These are phyloP conservation scores for Synchytrium microbalum DNA, from an alignment of 371 early-diverging fungal genomes.

Conservation along the genomic window DNA sequence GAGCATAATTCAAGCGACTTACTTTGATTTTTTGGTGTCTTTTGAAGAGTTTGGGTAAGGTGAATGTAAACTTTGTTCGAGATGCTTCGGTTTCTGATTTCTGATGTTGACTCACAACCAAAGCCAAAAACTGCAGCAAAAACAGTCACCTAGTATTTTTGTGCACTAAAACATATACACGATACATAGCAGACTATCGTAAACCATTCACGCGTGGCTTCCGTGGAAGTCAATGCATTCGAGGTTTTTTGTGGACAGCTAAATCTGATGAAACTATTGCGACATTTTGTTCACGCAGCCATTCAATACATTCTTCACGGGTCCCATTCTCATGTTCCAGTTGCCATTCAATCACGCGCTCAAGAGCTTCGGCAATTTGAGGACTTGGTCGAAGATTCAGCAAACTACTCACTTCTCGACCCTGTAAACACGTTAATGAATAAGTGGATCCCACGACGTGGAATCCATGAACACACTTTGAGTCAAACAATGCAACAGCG, in stretches of 20 bases:
- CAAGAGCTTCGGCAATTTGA: conserved; percentile 42
- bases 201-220: too few relatives aligned
- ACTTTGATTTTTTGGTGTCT: too few relatives aligned
- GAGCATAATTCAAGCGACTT: too few relatives aligned
- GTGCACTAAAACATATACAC: too few relatives aligned
- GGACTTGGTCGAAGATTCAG: conserved; percentile 62
- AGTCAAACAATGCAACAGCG: conserved; percentile 5
- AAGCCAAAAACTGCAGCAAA: too few relatives aligned
- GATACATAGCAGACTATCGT: too few relatives aligned
- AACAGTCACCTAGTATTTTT: too few relatives aligned
- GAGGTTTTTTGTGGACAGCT: background rate
- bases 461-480: background rate
- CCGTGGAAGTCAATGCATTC: background rate
- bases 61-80: too few relatives aligned
- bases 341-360: conserved; percentile 66
- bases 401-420: conserved; percentile 48
- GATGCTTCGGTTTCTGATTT: too few relatives aligned
- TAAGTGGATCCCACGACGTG: background rate
- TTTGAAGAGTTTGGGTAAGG: too few relatives aligned
- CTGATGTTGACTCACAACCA: too few relatives aligned
- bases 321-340: conserved; percentile 56
- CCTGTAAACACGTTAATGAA: conserved; percentile 26
- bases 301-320: conserved; percentile 43
- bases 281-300: background rate
- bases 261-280: too few relatives aligned